Conservation (phyloP, 1,139 yeast species). For the Cylindricascospora bacillispora region DNA sequence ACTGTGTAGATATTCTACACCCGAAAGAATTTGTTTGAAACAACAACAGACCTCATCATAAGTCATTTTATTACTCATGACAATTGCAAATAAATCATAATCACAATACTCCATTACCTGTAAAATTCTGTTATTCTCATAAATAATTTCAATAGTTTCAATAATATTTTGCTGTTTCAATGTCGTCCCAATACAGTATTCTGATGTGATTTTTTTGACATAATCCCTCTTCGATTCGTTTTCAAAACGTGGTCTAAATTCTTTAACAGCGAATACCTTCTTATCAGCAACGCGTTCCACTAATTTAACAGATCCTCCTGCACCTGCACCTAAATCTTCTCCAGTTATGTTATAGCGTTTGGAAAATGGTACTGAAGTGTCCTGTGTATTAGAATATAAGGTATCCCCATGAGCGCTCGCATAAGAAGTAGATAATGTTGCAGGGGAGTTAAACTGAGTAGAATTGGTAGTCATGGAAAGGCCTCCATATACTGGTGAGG, state of each 20-base stretch:
- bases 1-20: constrained; percentile 73
- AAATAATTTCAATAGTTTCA: constrained; percentile 81
- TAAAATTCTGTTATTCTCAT: constrained; percentile 74
- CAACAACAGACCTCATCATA: constrained; percentile 80
- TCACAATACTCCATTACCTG: constrained; percentile 97
- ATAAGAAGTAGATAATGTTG: constrained; percentile 10
- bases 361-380: constrained; percentile 38
- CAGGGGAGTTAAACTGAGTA: constrained; percentile 7
- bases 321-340: constrained; percentile 87
- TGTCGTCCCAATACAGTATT: constrained; percentile 88
- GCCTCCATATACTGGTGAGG: constrained; percentile 15
- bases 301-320: constrained; percentile 83
- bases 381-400: constrained; percentile 22
- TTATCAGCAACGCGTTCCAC: constrained; percentile 59
- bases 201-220: constrained; percentile 88
- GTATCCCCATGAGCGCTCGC: constrained; percentile 18
- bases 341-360: constrained; percentile 76
- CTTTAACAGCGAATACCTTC: constrained; percentile 80
- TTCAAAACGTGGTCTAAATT: constrained; percentile 66
- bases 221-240: constrained; percentile 76
- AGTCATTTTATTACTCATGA: constrained; percentile 89
- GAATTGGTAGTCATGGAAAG: constrained; percentile 10
- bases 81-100: constrained; percentile 84
- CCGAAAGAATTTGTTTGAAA: constrained; percentile 73
- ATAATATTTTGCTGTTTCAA: constrained; percentile 83